Evolutionary conservation across 306 rosid species (phyloP), one percentile per base, ranked within the genome.

Genomic region (Styphnolobium japonicum): DNA sequence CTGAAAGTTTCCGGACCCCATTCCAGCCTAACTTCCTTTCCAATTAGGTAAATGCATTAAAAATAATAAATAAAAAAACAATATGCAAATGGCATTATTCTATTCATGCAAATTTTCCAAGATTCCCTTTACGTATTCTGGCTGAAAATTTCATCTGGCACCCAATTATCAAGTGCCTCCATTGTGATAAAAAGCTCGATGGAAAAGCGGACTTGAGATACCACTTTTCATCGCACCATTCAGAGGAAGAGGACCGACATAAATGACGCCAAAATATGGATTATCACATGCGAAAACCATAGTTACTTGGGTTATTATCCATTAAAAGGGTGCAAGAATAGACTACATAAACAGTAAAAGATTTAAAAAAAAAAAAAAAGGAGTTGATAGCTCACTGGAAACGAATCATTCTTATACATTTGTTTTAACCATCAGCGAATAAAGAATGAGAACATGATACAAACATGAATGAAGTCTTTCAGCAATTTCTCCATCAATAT

Each of bases 381-480:
- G 6, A 3, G 42, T 7, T 37, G 25, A 23, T 25, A 33, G 18
- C n/a, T 40, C 63, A 10, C 10, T 22, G 36, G n/a, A 10, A 75
- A 36, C 40, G 4, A 69, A 46, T 52, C 6, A 39, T 43, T 33
- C 7, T 18, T 40, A 2, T 29, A 67, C 52, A 27, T 40, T 14
- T 74, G 52, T 53, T 73, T 63, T 48, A 18, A 7, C 25, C 37
- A 71, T 61, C 42, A 43, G 19, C 71, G 46, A 23, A 63, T 2
- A 78, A 83, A 67, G 64, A 64, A 77, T 67, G 80, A 21, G 67
- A 55, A 72, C 55, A 70, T 6, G 75, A 67, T 39, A 60, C 18
- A 71, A 22, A 69, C 25, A 33, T 52, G 52, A 64, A 78, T 23
- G 31, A 53, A 25, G 66, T 48, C 29, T 39, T 43, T 46, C 10